Base-by-base conservation (phyloP, 2,329 filamentous ascomycete genomes). In the Coniochaeta sp. region DNA sequence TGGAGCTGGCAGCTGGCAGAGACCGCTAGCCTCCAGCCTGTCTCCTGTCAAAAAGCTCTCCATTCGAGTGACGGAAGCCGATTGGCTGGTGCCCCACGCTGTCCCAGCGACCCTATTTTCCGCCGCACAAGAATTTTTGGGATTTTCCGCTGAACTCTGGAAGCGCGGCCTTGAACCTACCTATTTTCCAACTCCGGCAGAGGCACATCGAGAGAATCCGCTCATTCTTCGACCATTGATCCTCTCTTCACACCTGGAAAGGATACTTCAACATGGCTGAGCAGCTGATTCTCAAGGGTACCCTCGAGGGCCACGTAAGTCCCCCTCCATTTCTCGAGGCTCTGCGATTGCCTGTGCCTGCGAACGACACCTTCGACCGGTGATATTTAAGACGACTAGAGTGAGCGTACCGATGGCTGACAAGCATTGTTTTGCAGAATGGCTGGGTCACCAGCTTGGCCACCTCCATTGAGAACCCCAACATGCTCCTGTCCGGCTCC, bases 371-470 rank as follows among this genome's bases (percentile, higher is more conserved):
- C 44, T 58, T 54, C 61, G 60, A 59, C 62, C 55, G 61, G 11
- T 11, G 11, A 36, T 38, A 19, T 8, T n/a, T n/a, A n/a, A n/a
- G n/a, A n/a, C n/a, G n/a, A n/a, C n/a, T n/a, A n/a, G n/a, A n/a
- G n/a, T n/a, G 22, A 57, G 17, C 11, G 9, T 38, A 28, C 11
- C 16, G 33, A 57, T 57, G 58, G 63, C 71, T 73, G 65, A 74
- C 67, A 43, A 61, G 58, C 6, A 61, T 64, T 59, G 57, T 58
- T 67, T 17, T 43, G 67, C 71, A 86, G 83, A 95, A 90, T 86
- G 93, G 93, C 87, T 98, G 93, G 93, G 93, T 98, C 83, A 98
- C 93, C 81, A 92, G 87, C 83, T 86, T 98, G 82, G 93, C 93
- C 73, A 98, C 93, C 79, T 97, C 93, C 73, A 89, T 97, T 83